Base-by-base conservation (phyloP, 139 green algal genomes). In the Pedinophyceae sp. region DNA sequence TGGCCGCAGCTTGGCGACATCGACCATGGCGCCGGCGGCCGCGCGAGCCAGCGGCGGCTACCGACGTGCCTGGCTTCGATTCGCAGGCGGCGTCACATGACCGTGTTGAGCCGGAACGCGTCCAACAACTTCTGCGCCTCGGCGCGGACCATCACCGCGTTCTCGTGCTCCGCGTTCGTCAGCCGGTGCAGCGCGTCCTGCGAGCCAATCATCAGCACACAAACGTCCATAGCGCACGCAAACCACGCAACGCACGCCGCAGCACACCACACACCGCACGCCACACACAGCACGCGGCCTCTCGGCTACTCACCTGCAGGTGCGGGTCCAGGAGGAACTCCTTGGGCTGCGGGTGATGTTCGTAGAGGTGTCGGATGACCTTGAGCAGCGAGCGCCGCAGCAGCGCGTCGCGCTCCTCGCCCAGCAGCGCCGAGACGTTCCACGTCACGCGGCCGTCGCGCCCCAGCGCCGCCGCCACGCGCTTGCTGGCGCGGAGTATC, bases 321-420 rank as follows among this genome's bases (percentile, higher is more conserved):
- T 59, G 61, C 46, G 71, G 72, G 65, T 75, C 63, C 27, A 76
- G 52, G 19, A 88, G 68, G 46, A 88, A 85, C 67, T 86, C 61
- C 71, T 90, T 89, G 27, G 80, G 80, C 2, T 69, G 63, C 0
- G 80, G 81, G 58, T 83, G 73, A 46, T 77, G 68, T 70, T 86
- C 69, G 52, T 90, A 90, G 57, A 80, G 47, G 25, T 65, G 59
- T 22, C 65, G 27, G 15, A 80, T 51, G 17, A 77, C 72, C 27
- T 80, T 68, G 27, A 80, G 62, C 45, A 80, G 57, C 62, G 70
- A 68, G 39, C 69, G 65, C 2, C 68, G 46, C 52, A 70, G 58
- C 49, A 77, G n/a, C n/a, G n/a, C n/a, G n/a, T n/a, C n/a, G n/a
- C n/a, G n/a, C n/a, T n/a, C n/a, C n/a, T n/a, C n/a, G n/a, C n/a